phyloP scores from a whole-genome alignment of 106 monocot species.

The Gastrodia elata region DNA sequence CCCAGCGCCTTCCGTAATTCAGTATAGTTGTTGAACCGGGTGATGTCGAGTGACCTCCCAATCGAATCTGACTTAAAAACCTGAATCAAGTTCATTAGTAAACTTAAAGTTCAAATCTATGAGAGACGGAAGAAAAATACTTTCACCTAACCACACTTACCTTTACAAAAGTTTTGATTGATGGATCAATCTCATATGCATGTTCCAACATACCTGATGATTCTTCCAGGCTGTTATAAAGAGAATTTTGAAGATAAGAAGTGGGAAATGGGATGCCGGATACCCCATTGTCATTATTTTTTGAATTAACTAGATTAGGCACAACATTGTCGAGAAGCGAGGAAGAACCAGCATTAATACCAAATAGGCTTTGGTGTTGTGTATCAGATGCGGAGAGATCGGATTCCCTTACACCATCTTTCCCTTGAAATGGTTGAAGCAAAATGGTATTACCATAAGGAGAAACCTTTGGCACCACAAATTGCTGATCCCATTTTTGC shows the following conservation, averaged over 20 bases:
- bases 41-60: slow-evolving; percentile 89
- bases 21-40: slow-evolving; percentile 86
- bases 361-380: slow-evolving; percentile 69
- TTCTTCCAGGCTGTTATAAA: slow-evolving; percentile 70
- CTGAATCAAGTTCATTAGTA: slow-evolving; percentile 23
- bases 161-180: slow-evolving; percentile 77
- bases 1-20: slow-evolving; percentile 86
- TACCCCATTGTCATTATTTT: slow-evolving; percentile 23
- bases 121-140: neutral
- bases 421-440: slow-evolving; percentile 54
- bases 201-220: slow-evolving; percentile 64
- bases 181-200: slow-evolving; percentile 45
- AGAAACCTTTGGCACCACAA: slow-evolving; percentile 28
- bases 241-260: slow-evolving; percentile 61
- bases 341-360: slow-evolving; percentile 66
- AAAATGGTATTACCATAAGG: slow-evolving; percentile 34
- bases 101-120: neutral
- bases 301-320: slow-evolving; percentile 33
- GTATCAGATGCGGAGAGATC: slow-evolving; percentile 39
- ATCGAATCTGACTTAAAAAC: slow-evolving; percentile 92
- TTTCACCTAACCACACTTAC: slow-evolving; percentile 27
- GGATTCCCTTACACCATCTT: slow-evolving; percentile 42
- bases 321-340: slow-evolving; percentile 47
- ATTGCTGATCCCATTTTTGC: slow-evolving; percentile 43
- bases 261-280: slow-evolving; percentile 31